These are phyloP conservation scores for Aspergillus pseudoglaucus DNA, from an alignment of 2,329 filamentous ascomycete genomes.

Conservation along the genomic window DNA sequence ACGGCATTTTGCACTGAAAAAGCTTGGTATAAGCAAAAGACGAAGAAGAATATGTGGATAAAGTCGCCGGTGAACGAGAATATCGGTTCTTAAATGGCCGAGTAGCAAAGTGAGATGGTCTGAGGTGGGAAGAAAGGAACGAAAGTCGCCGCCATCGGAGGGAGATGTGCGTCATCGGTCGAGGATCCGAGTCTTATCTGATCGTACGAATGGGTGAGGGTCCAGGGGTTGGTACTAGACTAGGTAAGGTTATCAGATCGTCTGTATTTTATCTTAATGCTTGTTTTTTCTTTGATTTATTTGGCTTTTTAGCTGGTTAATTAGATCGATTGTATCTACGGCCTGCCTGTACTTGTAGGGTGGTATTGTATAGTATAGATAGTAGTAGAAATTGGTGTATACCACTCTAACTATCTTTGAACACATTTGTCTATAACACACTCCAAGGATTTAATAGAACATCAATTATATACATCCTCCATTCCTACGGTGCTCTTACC, in stretches of 20 bases:
- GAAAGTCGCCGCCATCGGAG: constrained; percentile 13
- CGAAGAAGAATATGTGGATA: not conserved
- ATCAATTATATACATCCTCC: too few species aligned
- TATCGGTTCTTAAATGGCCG: not conserved
- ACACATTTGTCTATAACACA: too few species aligned
- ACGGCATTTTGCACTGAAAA: constrained; percentile 12
- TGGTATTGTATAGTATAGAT: too few species aligned
- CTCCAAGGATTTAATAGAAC: too few species aligned
- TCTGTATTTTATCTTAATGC: not conserved
- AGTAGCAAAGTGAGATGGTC: not conserved
- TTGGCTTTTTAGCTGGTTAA: not conserved
- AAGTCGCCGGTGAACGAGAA: not conserved
- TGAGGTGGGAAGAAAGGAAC: constrained; percentile 2
- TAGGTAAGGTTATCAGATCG: not conserved
- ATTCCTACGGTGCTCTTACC: not conserved
- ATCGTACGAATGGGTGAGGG: constrained; percentile 1
- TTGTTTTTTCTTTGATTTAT: not conserved
- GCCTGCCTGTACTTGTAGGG: too few species aligned
- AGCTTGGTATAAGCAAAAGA: not conserved
- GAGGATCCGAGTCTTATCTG: constrained; percentile 5
- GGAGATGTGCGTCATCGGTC: constrained; percentile 13
- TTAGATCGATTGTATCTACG: too few species aligned
- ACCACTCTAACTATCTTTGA: too few species aligned
- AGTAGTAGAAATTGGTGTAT: too few species aligned
- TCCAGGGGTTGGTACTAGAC: too few species aligned